Base-by-base conservation (phyloP, 2,329 filamentous ascomycete genomes). In the Trichoderma sp. region DNA sequence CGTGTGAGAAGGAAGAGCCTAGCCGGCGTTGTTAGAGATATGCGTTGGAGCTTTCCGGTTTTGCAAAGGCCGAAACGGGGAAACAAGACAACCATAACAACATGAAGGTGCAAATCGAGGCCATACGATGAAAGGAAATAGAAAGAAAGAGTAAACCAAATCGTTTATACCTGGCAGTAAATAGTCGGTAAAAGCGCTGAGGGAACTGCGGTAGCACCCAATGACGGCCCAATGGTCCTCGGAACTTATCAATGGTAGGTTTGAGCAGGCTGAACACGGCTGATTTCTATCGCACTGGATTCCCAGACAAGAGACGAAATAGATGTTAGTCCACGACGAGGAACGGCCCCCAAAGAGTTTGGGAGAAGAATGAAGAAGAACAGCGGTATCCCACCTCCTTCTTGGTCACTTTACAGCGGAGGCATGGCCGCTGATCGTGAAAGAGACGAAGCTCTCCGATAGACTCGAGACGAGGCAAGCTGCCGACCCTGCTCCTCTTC, bases 391-490 rank as follows among this genome's bases (percentile, higher is more conserved):
- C 80, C 84, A 90, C 89, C 79, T 84, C 83, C 80, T 85, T 85
- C 62, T 85, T 86, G 38, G 85, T 80, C 9, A 86, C 82, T 79
- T 84, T 87, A 79, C 89, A 91, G 59, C 87, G 87, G 56, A 91
- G 83, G 78, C 89, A 91, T 16, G 86, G 85, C 18, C 85, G 85
- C 18, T 84, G 81, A 45, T 88, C 86, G 53, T 85, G 86, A 21
- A 88, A 83, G 9, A 91, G 83, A 56, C 85, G 85, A 4, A 91
- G 84, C 80, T 91, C 89, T 59, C 87, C 88, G 63, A 91, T 91
- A 21, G 89, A 91, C 79, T 90, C 86, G 2, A 91, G 82, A 29
- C 88, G 86, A 50, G 87, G 86, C 77, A 88, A 88, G 4, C 87
- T 88, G 16, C 56, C 75, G 35, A 88, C 85, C 60, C 88, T 85